Conservation (phyloP, 2,329 filamentous ascomycete species). For the Fusarium tricinctum region DNA sequence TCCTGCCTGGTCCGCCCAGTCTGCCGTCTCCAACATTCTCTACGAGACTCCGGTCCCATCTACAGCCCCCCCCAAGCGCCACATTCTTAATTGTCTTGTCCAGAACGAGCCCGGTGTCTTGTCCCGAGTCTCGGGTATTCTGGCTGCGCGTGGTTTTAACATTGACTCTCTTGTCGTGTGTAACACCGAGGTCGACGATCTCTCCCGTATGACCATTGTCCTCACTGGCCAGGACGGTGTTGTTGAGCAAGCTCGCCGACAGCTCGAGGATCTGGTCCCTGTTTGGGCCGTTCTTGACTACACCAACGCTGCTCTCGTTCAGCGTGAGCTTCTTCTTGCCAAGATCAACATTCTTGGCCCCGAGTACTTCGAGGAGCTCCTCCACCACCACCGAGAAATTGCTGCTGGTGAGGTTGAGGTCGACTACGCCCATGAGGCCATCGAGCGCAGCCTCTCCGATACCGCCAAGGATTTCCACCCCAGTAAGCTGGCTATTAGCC, state of each 20-base stretch:
- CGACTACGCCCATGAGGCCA: constrained; percentile 60
- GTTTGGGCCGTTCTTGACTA: constrained; percentile 99
- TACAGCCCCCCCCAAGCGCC: constrained; percentile 86
- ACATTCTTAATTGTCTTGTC: constrained; percentile 97
- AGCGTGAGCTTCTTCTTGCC: constrained; percentile 93
- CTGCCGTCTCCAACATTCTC: constrained; percentile 97
- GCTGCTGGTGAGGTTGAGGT: constrained; percentile 61
- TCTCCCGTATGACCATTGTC: constrained; percentile 99
- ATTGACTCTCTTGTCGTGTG: constrained; percentile 98
- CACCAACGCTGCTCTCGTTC: constrained; percentile 90
- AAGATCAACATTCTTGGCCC: constrained; percentile 97
- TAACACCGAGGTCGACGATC: constrained; percentile 95
- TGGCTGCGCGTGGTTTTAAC: constrained; percentile 97
- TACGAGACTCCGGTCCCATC: constrained; percentile 96
- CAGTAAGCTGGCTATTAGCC: constrained; percentile 83
- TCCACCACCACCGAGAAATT: constrained; percentile 95
- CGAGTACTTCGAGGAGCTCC: constrained; percentile 97
- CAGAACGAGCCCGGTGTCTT: constrained; percentile 99
- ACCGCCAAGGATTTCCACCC: constrained; percentile 84
- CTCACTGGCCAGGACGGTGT: constrained; percentile 96
- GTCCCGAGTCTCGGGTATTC: constrained; percentile 94
- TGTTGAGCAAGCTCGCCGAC: constrained; percentile 94
- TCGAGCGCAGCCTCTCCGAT: constrained; percentile 61
- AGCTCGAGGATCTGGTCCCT: constrained; percentile 95
- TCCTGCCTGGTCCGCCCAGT: constrained; percentile 88